Evolutionary conservation across 495 filamentous ascomycete genomes (phyloP).

Genomic region (Staphylotrichum longicolle): DNA sequence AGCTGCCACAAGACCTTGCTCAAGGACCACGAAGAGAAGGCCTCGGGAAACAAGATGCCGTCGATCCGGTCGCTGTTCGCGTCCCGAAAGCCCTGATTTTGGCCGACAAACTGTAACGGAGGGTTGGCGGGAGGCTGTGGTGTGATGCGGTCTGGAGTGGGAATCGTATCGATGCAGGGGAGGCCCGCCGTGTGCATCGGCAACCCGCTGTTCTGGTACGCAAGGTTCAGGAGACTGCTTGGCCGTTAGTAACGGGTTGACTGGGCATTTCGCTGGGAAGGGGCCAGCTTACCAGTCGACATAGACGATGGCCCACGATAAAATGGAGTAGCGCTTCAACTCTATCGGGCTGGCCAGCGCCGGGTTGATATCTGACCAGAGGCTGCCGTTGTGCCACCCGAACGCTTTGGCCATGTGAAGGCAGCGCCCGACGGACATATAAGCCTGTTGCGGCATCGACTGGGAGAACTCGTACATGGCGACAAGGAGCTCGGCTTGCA

Average conservation of each 20-base stretch:
- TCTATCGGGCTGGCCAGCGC: constrained; percentile 12
- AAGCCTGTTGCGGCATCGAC: constrained; percentile 66
- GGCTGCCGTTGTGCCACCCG: constrained; percentile 29
- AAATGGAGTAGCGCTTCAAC: constrained; percentile 31
- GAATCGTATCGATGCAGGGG: constrained; percentile 21
- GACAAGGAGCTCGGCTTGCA: constrained; percentile 71
- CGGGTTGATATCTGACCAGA: constrained; percentile 22
- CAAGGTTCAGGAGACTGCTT: constrained; percentile 28
- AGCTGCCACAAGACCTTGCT: constrained; percentile 29
- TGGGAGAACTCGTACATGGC: constrained; percentile 85
- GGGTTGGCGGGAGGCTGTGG: constrained; percentile 19
- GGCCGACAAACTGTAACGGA: constrained; percentile 12
- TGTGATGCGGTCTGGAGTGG: neutral
- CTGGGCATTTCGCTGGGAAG: no score
- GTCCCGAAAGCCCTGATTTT: constrained; percentile 21
- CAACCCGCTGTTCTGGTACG: constrained; percentile 30
- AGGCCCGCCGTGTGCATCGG: constrained; percentile 29
- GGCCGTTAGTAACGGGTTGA: neutral
- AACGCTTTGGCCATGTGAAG: constrained; percentile 31
- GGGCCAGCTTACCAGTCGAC: constrained; percentile 30
- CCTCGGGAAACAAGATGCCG: constrained; percentile 31
- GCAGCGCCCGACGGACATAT: constrained; percentile 30
- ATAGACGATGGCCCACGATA: constrained; percentile 37
- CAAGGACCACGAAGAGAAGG: constrained; percentile 30
- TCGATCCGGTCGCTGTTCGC: constrained; percentile 24